Base-by-base conservation (phyloP, 129 eudicot species). In the Kitagawia praeruptora region DNA sequence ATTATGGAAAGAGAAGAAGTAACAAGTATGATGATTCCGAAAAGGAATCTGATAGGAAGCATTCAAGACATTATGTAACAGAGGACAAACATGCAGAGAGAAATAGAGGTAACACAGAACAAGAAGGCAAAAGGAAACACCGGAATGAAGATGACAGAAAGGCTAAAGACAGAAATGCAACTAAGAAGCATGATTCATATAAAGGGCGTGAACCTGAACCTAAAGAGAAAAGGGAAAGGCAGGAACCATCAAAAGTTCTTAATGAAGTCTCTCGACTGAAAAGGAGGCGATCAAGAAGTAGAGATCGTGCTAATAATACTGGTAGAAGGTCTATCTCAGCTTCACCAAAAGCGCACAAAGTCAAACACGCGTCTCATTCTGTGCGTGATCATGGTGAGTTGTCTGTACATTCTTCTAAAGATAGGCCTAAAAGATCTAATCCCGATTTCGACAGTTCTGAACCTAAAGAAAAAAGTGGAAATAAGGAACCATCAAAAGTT, bases 231-330 rank as follows among this genome's bases (percentile, higher is more conserved):
- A 87, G 81, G 85, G 83, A 77, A 78, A 85, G 75, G 48, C 85
- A 82, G 42, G 41, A 31, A 67, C 21, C 73, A 67, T 67, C 73
- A 31, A 67, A 82, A 47, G 78, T 74, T 81, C 86, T 69, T 74
- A 79, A 72, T 75, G 97, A 90, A 16, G 96, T 84, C 75, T 80
- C 87, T 38, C 89, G 89, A 74, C 53, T 66, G 40, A 94, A 88
- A 86, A 87, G 92, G 70, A 92, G 91, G 85, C 85, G 90, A 40
- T 90, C 96, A 49, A 81, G 89, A 81, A 90, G 96, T 86, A 88
- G 82, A 89, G 96, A 91, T 69, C 98, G 51, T 80, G 87, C 54
- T 34, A 89, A 83, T 80, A 94, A 86, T 75, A 87, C 75, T 83
- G 70, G 61, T 75, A 84, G 88, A 85, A 83, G 86, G 81, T 87